A percentile compares a stretch with the other conserved stretches of the same genome.
Conservation (phyloP, 139 green algal species). For the Edaphochlamys debaryana region DNA sequence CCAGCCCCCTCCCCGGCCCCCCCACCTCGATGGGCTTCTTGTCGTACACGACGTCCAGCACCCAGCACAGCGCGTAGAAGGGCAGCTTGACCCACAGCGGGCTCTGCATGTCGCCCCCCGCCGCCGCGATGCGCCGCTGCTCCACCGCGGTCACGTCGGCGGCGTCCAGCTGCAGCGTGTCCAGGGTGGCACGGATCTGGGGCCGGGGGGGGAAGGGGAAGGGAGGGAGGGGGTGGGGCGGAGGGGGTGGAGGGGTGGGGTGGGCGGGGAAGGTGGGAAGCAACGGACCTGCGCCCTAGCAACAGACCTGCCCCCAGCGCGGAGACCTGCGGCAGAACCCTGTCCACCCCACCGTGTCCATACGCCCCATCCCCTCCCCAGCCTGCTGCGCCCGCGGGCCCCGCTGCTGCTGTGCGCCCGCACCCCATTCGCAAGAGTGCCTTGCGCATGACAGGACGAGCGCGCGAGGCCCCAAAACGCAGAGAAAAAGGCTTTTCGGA, state of each 20-base stretch:
- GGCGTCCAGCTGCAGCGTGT: constrained; percentile 75
- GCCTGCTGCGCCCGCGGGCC: too few relatives aligned
- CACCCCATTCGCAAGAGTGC: too few relatives aligned
- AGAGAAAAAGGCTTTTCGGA: too few relatives aligned
- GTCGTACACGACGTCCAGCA: constrained; percentile 84
- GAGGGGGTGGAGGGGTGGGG: not conserved
- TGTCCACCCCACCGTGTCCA: not conserved
- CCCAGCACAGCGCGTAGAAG: constrained; percentile 81
- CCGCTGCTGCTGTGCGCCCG: too few relatives aligned
- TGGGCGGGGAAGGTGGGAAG: not conserved
- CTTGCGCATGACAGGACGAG: too few relatives aligned
- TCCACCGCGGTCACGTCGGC: constrained; percentile 76
- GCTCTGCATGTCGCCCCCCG: constrained; percentile 27
- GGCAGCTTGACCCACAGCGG: constrained; percentile 50
- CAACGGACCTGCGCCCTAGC: too few relatives aligned
- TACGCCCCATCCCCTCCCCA: too few relatives aligned
- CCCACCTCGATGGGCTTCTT: constrained; percentile 60
- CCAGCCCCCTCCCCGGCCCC: too few relatives aligned
- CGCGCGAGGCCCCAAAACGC: too few relatives aligned
- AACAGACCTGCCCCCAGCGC: not conserved
- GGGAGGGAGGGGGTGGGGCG: not conserved
- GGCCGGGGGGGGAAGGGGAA: not conserved
- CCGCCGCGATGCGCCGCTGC: constrained; percentile 44
- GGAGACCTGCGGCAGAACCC: not conserved
- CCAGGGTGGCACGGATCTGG: constrained; percentile 61